A percentile compares a stretch with the other conserved stretches of the same genome.
phyloP scores from a whole-genome alignment of 2,329 filamentous ascomycete genomes.

The Ilyonectria sp. region DNA sequence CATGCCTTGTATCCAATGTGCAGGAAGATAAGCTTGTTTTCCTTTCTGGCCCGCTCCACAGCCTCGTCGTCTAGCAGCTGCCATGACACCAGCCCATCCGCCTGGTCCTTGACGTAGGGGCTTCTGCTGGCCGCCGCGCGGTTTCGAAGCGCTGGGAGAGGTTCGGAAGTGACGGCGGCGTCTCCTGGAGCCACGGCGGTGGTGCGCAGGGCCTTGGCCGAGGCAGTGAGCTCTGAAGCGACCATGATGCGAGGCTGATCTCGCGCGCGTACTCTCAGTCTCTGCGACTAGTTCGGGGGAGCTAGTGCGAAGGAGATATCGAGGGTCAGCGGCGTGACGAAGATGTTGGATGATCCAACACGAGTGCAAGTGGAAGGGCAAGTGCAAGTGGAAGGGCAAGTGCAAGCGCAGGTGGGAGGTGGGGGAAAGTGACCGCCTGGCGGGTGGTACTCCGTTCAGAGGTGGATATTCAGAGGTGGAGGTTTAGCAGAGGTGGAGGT shows the following conservation, averaged over 20 bases:
- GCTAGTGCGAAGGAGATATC: neutral
- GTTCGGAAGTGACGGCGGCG: conserved; percentile 35
- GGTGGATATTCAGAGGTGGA: conserved; percentile 16
- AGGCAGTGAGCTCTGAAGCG: conserved; percentile 56
- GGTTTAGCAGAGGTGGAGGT: conserved; percentile 20
- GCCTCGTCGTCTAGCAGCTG: conserved; percentile 88
- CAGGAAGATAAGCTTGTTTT: conserved; percentile 92
- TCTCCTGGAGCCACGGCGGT: conserved; percentile 43
- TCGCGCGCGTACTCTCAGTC: neutral
- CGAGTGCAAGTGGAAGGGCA: conserved; percentile 15
- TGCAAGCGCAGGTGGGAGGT: conserved; percentile 12
- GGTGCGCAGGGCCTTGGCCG: conserved; percentile 52
- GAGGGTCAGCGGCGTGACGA: conserved; percentile 4
- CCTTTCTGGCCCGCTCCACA: conserved; percentile 80
- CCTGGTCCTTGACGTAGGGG: conserved; percentile 78
- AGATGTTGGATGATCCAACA: conserved; percentile 12
- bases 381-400: conserved; percentile 12
- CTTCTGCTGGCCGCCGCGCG: conserved; percentile 59
- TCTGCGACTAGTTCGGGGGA: neutral
- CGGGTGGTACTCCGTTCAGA: neutral
- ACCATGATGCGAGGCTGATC: conserved; percentile 49
- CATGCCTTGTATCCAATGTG: conserved; percentile 97
- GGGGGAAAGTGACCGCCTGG: conserved; percentile 17
- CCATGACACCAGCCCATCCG: conserved; percentile 90
- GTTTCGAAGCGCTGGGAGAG: conserved; percentile 52